These are phyloP conservation scores for Lactarius pseudohatsudake DNA, from an alignment of 768 basidiomycete species.

Conservation along the genomic window DNA sequence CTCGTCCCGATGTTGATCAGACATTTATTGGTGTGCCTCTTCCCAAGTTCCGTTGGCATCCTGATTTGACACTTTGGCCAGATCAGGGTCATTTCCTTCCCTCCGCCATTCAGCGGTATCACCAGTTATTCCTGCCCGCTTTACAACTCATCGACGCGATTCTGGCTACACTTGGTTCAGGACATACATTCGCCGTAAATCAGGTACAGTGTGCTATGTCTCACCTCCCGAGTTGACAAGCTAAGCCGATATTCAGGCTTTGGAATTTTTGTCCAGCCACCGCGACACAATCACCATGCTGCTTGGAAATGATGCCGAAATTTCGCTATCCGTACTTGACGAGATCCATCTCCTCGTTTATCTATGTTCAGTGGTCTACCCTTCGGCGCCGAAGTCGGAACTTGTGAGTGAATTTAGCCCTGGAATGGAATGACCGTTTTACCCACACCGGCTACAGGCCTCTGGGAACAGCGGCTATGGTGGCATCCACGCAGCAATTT, in stretches of 20 bases:
- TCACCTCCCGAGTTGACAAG: background rate
- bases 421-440: slow-evolving; percentile 4
- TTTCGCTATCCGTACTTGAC: slow-evolving; percentile 66
- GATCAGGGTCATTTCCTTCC: slow-evolving; percentile 88
- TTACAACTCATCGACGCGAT: slow-evolving; percentile 79
- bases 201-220: slow-evolving; percentile 48
- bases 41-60: slow-evolving; percentile 2
- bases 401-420: slow-evolving; percentile 51
- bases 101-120: slow-evolving; percentile 83
- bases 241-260: slow-evolving; percentile 46
- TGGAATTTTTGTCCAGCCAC: slow-evolving; percentile 81
- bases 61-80: slow-evolving; percentile 34
- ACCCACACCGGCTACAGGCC: slow-evolving; percentile 36
- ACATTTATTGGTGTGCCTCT: slow-evolving; percentile 67
- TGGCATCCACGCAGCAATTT: slow-evolving; percentile 75
- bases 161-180: slow-evolving; percentile 71
- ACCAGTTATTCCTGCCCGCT: slow-evolving; percentile 85
- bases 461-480: slow-evolving; percentile 81
- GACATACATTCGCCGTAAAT: slow-evolving; percentile 63
- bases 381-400: slow-evolving; percentile 73
- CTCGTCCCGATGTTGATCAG: slow-evolving; percentile 80
- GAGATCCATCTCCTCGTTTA: slow-evolving; percentile 79
- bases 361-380: slow-evolving; percentile 65
- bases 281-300: slow-evolving; percentile 81
- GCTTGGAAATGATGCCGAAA: slow-evolving; percentile 68